A percentile compares a stretch with the other conserved stretches of the same genome.
Conservation (phyloP, 139 green algal species). For the Coelastrella sp. region DNA sequence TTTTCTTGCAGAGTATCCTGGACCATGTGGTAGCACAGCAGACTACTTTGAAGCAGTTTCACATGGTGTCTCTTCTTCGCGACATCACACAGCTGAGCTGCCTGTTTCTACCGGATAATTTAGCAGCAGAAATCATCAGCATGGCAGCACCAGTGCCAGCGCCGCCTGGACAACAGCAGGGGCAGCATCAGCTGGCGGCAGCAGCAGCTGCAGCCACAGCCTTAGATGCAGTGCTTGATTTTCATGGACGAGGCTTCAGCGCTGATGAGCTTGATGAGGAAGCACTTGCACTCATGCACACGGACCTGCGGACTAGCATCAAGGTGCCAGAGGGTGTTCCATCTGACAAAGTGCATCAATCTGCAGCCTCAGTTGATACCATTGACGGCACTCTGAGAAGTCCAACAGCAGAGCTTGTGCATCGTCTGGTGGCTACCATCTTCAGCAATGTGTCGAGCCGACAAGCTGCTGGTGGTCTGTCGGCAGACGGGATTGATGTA, state of each 20-base stretch:
- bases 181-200: background rate
- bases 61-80: conserved; percentile 37
- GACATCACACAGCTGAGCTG: conserved; percentile 37
- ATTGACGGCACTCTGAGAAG: too few species aligned
- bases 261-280: conserved; percentile 6
- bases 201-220: background rate
- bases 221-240: conserved; percentile 5
- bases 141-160: background rate
- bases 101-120: conserved; percentile 22
- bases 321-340: background rate
- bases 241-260: background rate
- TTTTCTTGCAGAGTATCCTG: conserved; percentile 7
- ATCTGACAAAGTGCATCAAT: background rate
- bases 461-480: too few species aligned
- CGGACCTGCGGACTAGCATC: background rate
- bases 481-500: too few species aligned
- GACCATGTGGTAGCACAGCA: background rate
- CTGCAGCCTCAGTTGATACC: too few species aligned
- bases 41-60: conserved; percentile 36
- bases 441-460: too few species aligned
- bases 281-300: background rate
- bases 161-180: conserved; percentile 20
- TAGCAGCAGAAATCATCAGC: background rate
- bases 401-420: too few species aligned
- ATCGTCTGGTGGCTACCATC: too few species aligned